Base-by-base conservation (phyloP, 257 asterid species). In the Rehmannia glutinosa region DNA sequence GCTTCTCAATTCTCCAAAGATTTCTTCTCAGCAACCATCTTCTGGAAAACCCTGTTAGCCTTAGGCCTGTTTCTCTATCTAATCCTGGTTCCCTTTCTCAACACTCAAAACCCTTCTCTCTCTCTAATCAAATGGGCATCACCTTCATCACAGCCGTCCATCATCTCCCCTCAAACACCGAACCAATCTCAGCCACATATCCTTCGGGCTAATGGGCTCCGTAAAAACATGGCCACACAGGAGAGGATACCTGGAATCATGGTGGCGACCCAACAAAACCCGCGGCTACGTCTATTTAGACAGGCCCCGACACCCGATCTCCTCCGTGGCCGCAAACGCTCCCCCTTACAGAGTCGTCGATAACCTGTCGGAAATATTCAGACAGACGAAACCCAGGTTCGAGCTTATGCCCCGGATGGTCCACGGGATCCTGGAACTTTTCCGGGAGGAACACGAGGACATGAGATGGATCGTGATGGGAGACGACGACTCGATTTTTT, bases 391-490 rank as follows among this genome's bases (percentile, higher is more conserved):
- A 55, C 90, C 78, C 35, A 67, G 72, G 10, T 76, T 55, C 64
- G 72, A 33, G 43, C 75, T 67, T 41, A 84, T 82, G 88, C 88
- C 86, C 0, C 62, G 90, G 23, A 80, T 86, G 80, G 84, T 81
- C 16, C 81, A 83, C 17, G 90, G 82, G 33, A 83, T 86, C 3
- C 66, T 74, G 17, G 93, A 86, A 62, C 47, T 82, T 4, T 45
- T 77, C 38, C 41, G 87, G 41, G 82, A 83, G 75, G 77, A 73
- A 16, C 76, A 72, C 28, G 79, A 72, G 0, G 71, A 69, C 30
- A 1, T 83, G 42, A 59, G 93, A 59, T 86, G 93, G 93, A 20
- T 83, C 20, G 85, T 83, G 24, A 86, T 86, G 93, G 93, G 85
- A 0, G 93, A 86, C 53, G 93, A 86, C 30, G 93, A 86, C 23